These are phyloP conservation scores for Russula abietina DNA, from an alignment of 768 basidiomycete species.

Conservation along the genomic window DNA sequence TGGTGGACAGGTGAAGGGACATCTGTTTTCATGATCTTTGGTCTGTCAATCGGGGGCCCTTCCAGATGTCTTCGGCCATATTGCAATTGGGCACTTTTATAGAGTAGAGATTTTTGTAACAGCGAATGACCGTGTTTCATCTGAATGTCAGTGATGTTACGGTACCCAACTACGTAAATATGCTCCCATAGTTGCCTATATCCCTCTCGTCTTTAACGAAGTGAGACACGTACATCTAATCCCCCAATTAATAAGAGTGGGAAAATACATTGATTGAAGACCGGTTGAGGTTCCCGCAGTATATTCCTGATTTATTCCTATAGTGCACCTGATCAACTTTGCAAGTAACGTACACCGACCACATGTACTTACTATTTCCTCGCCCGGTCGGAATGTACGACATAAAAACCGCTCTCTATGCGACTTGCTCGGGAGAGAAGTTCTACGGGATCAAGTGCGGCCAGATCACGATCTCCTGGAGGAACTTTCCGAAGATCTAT, in stretches of 20 bases:
- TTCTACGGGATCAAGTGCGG: conserved; percentile 35
- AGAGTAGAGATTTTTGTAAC: too few relatives aligned
- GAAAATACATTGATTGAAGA: too few relatives aligned
- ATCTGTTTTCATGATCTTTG: too few relatives aligned
- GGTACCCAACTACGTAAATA: neutral
- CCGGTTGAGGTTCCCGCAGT: conserved; percentile 25
- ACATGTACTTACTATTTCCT: conserved; percentile 16
- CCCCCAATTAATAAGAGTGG: neutral
- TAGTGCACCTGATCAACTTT: neutral
- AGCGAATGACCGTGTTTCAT: too few relatives aligned
- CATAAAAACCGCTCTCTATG: conserved; percentile 50
- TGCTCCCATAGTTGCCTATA: neutral
- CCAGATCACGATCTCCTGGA: conserved; percentile 19
- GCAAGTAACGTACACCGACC: neutral
- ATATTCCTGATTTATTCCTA: conserved; percentile 10
- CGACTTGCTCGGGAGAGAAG: conserved; percentile 50
- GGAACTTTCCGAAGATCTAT: conserved; percentile 28
- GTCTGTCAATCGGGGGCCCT: too few relatives aligned
- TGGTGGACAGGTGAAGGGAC: too few relatives aligned
- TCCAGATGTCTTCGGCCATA: too few relatives aligned
- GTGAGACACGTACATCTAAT: neutral
- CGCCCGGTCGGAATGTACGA: conserved; percentile 46
- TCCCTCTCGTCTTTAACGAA: neutral
- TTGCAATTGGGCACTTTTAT: too few relatives aligned
- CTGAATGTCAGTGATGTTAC: too few relatives aligned